Evolutionary conservation across 768 basidiomycete species (phyloP).

Genomic region (Trametes elegans): DNA sequence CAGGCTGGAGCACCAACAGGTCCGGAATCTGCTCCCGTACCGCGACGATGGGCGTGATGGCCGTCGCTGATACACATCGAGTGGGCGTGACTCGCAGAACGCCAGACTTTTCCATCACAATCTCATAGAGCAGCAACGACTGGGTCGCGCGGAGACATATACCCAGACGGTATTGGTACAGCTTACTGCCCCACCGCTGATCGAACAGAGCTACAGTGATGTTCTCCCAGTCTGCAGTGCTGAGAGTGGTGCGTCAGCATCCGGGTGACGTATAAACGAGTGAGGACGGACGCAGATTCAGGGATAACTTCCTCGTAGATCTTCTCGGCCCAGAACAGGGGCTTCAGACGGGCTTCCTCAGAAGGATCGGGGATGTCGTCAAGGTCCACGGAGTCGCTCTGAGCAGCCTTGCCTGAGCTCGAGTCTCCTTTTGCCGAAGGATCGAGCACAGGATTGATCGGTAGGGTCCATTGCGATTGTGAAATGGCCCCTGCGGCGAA

Average conservation of each 20-base stretch:
- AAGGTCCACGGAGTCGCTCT: neutral
- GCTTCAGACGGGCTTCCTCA: conserved; percentile 45
- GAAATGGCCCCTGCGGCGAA: conserved; percentile 19
- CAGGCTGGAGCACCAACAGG: conserved; percentile 60
- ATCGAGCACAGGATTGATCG: conserved; percentile 9
- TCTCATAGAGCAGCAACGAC: conserved; percentile 44
- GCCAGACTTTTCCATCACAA: conserved; percentile 44
- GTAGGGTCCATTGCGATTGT: conserved; percentile 13
- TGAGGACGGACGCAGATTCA: conserved; percentile 44
- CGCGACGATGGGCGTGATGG: conserved; percentile 56
- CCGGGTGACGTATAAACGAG: no score
- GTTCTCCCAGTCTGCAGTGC: conserved; percentile 36
- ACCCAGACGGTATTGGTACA: conserved; percentile 51
- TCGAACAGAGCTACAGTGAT: conserved; percentile 66
- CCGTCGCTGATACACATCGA: conserved; percentile 44
- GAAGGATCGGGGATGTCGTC: conserved; percentile 22
- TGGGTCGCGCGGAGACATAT: conserved; percentile 51
- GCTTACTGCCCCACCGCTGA: conserved; percentile 56
- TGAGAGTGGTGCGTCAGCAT: conserved; percentile 4
- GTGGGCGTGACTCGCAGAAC: conserved; percentile 41
- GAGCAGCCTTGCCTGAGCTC: conserved; percentile 3
- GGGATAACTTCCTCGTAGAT: conserved; percentile 49
- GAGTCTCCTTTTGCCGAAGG: conserved; percentile 5
- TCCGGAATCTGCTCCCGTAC: conserved; percentile 68
- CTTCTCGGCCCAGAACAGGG: conserved; percentile 71